Evolutionary conservation across 805 yeast genomes (phyloP).

Genomic region (Lachancea kluyveri): DNA sequence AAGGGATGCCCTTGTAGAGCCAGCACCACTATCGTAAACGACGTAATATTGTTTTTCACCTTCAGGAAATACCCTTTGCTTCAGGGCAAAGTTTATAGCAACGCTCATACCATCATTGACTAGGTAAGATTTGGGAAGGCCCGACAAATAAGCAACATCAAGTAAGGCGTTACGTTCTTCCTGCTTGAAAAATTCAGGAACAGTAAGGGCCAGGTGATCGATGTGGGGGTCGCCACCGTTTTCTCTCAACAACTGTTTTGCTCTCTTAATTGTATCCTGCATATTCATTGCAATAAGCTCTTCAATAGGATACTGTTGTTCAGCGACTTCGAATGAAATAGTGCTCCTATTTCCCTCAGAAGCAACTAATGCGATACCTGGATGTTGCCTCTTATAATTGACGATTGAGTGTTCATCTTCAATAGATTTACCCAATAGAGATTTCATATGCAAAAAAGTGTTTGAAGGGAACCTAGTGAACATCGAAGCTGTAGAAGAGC

Average conservation of each 20-base stretch:
- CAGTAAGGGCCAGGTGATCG: constrained; percentile 65
- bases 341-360: constrained; percentile 43
- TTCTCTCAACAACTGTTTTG: constrained; percentile 51
- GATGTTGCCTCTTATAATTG: constrained; percentile 48
- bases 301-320: constrained; percentile 53
- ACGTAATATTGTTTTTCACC: constrained; percentile 49
- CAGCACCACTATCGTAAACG: constrained; percentile 89
- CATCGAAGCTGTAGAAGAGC: constrained; percentile 64
- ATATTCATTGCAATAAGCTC: constrained; percentile 83
- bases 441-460: constrained; percentile 62
- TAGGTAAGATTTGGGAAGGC: constrained; percentile 50
- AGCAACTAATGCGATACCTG: constrained; percentile 48
- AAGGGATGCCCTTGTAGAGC: constrained; percentile 83
- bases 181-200: constrained; percentile 65
- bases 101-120: constrained; percentile 93
- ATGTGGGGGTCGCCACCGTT: constrained; percentile 43
- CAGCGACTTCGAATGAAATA: constrained; percentile 45
- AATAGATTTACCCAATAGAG: constrained; percentile 60
- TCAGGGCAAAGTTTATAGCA: constrained; percentile 68
- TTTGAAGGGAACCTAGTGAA: constrained; percentile 69
- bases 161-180: constrained; percentile 63
- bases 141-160: constrained; percentile 70
- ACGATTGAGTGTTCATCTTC: constrained; percentile 40
- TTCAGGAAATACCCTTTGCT: constrained; percentile 19
- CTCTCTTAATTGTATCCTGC: constrained; percentile 58